A percentile compares a stretch with the other conserved stretches of the same genome.
phyloP scores from a whole-genome alignment of 1,139 yeast species.

The Hemisphaericaspora subhashii region DNA sequence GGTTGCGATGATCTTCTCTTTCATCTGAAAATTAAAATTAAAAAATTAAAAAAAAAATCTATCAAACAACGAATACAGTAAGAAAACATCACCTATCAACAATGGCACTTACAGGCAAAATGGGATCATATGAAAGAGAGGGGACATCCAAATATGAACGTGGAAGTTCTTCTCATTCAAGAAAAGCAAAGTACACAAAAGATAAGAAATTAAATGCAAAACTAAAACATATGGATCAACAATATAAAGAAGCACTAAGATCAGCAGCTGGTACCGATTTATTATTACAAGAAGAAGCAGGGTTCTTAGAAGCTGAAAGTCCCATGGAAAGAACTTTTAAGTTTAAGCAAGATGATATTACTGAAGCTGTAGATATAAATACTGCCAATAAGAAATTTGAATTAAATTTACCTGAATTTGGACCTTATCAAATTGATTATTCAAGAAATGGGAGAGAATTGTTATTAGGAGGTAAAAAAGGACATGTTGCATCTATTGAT shows the following conservation, averaged over 20 bases:
- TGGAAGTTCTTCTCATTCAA: slow-evolving; percentile 16
- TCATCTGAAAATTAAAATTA: too few relatives aligned
- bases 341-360: slow-evolving; percentile 79
- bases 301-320: slow-evolving; percentile 87
- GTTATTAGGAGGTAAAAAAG: slow-evolving; percentile 83
- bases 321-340: slow-evolving; percentile 85
- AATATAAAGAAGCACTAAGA: slow-evolving; percentile 73
- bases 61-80: too few relatives aligned
- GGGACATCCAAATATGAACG: slow-evolving; percentile 19
- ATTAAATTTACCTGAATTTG: slow-evolving; percentile 71
- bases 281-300: slow-evolving; percentile 78
- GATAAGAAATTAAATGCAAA: slow-evolving; percentile 67
- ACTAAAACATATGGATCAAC: slow-evolving; percentile 65
- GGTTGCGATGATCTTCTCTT: too few relatives aligned
- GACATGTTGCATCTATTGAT: slow-evolving; percentile 94
- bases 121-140: slow-evolving; percentile 23
- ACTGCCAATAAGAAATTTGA: slow-evolving; percentile 78
- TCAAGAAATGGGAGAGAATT: slow-evolving; percentile 85
- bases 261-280: slow-evolving; percentile 87
- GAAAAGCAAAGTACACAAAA: slow-evolving; percentile 34
- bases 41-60: too few relatives aligned
- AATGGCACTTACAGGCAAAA: slow-evolving; percentile 18
- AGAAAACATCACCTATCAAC: too few relatives aligned
- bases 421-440: slow-evolving; percentile 83
- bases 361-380: slow-evolving; percentile 71